Evolutionary conservation across 2,329 filamentous ascomycete species (phyloP), one percentile per base, ranked within the genome.

Genomic region (Chaetomiaceae sp.): DNA sequence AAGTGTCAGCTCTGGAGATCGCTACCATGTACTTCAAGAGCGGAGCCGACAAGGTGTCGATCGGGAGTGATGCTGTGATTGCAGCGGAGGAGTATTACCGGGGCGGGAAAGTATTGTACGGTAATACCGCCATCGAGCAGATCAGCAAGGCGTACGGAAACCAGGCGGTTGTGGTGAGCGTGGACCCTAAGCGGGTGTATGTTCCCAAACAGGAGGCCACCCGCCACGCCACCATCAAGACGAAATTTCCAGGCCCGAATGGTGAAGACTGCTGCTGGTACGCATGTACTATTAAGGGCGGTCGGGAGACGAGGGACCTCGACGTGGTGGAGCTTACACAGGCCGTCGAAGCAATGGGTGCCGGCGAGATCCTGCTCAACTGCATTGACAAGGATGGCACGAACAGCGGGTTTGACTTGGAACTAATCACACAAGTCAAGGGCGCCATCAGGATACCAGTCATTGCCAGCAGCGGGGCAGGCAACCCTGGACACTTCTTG

Each of bases 381-480:
- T 96, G 91, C 75, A 99, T 99, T 65, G 94, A 99, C 75, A 89
- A 87, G 67, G 94, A 99, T 69, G 94, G 94, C 49, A 94, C 89
- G 52, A 96, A 95, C 73, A 87, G 82, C 62, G 94, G 94, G 1
- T 99, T 96, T 67, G 94, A 99, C 70, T 77, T 96, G 9, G 94
- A 97, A 74, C 78, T 99, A 51, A 89, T 99, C 64, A 74, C 80
- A 46, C 87, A 91, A 67, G 92, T 97, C 55, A 99, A 99, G 73
- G 75, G 67, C n/a, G 83, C 88, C 16, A 81, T 96, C 58, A 87
- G 79, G 66, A 96, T 99, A 60, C 94, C 94, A 6, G 94, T 99
- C 45, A 95, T 99, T 71, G 91, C 94, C 13, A 94, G 88, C 25
- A 95, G 89, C 67, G 94, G 94, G 36, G 94, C 94, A 2, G 94